These are phyloP conservation scores for Artemisia annua DNA, from an alignment of 129 eudicot species.

Conservation along the genomic window DNA sequence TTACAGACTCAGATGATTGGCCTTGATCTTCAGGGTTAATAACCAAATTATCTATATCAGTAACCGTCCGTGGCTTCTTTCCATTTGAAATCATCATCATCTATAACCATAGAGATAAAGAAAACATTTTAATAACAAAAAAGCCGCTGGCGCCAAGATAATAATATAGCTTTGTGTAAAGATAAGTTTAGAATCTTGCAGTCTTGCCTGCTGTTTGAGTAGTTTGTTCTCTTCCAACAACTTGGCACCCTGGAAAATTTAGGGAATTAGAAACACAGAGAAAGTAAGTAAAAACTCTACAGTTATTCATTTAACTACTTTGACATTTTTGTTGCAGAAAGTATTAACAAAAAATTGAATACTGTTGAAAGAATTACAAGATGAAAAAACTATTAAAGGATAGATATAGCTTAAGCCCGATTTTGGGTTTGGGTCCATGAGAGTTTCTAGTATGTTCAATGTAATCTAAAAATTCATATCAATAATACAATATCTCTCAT, in stretches of 20 bases:
- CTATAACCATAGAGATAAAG: conserved; percentile 14
- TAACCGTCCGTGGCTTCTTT: conserved; percentile 14
- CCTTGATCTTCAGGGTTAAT: conserved; percentile 36
- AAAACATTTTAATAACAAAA: not conserved
- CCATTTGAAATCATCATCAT: conserved; percentile 30
- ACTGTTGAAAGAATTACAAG: too few relatives aligned
- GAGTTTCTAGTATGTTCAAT: too few relatives aligned
- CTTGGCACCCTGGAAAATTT: conserved; percentile 35
- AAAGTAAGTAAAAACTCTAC: not conserved
- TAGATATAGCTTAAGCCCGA: too few relatives aligned
- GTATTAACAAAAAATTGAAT: too few relatives aligned
- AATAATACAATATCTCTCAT: too few relatives aligned
- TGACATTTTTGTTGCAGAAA: not conserved
- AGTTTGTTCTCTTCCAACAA: conserved; percentile 47
- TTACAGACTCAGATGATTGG: conserved; percentile 44
- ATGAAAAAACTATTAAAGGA: too few relatives aligned
- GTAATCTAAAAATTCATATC: too few relatives aligned
- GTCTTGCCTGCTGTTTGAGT: conserved; percentile 39
- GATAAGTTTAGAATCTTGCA: not conserved
- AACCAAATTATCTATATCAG: conserved; percentile 4
- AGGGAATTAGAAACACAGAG: not conserved
- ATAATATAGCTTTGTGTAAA: not conserved
- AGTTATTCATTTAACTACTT: not conserved
- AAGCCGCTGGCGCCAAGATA: not conserved
- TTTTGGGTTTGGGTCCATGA: too few relatives aligned